Base-by-base conservation (phyloP, 768 basidiomycete species). In the Plicaturopsis crispa region DNA sequence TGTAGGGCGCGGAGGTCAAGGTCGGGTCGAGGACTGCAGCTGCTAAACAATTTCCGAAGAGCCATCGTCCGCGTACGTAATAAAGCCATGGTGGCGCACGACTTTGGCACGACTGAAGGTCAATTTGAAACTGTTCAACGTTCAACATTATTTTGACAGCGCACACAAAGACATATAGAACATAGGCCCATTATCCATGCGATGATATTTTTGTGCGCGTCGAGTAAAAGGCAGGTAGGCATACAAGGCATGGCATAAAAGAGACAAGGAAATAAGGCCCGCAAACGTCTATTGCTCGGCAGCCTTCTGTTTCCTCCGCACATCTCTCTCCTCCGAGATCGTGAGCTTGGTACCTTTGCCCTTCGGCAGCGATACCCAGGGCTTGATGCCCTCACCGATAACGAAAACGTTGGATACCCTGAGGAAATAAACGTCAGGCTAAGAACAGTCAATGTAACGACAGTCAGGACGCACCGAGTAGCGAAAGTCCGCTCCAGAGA, bases 321-420 rank as follows among this genome's bases (percentile, higher is more conserved):
- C 72, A 69, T 96, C 93, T 54, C 93, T 77, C 75, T 97, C 89
- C 75, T 93, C 90, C 12, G 93, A 80, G 57, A 98, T 98, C 45
- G 91, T 91, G 53, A 96, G 85, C 66, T 97, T 96, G 61, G 80
- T 85, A 70, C 93, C 94, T 77, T 94, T 94, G 66, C 92, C 92
- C 71, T 85, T 91, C 47, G 93, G 93, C 57, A 98, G 68, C 30
- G 94, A 97, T 69, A 98, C 77, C 84, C 91, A 92, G 33, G 96
- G 81, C 76, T 98, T 99, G 60, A 56, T 70, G 39, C 92, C 92
- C 69, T 96, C 85, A 47, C 96, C 96, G 46, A 97, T 89, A 54
- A 99, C 84, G 67, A 98, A 98, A 59, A 99, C 89, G 76, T 98
- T 99, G 54, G 85, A 81, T 45, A 98, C 76, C 57, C 92, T 96